Evolutionary conservation across 2,329 filamentous ascomycete species (phyloP), one percentile per base, ranked within the genome.

Genomic region (Kalaharituber pfeilii): DNA sequence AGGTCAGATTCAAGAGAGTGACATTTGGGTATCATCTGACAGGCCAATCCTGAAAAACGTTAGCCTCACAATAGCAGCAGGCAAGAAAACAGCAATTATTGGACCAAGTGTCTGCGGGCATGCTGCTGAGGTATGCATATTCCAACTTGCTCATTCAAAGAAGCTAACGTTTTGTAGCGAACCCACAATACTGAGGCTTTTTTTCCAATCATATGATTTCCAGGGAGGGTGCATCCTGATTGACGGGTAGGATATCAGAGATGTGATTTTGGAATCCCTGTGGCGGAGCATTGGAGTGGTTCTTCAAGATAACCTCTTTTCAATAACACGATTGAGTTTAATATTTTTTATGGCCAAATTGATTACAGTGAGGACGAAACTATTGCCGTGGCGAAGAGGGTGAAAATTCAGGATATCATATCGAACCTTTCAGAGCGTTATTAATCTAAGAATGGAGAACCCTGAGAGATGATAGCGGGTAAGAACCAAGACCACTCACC

Each of bases 251-350:
- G 88, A 98, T 66, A 80, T 98, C 60, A 82, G 85, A 42, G 76
- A 86, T 56, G 82, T 98, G 1, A 81, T 75, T 9, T 69, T 96
- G 1, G 86, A 93, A 52, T 93, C 84, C 30, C 72, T 98, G 26
- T 80, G 91, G 5, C 79, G 78, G 60, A 77, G 84, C 2, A 96
- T 98, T 59, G 91, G 91, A 22, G 89, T 98, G 15, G 91, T 98
- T 0, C 91, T 91, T 0, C 93, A 98, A 67, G 91, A 98, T 63
- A 96, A 91, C 0, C 88, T 91, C 98, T 1, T 98, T 98, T 73
- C 98, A n/a, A 98, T 67, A 87, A 94, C 65, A 91, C 87, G 0
- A 89, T 98, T 56, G 83, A 84, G 66, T 86, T 95, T 68, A 98
- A 98, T 67, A 94, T 98, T 64, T 82, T 80, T 59, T 98, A 98